Conservation (phyloP, 169 alveolate species). For the Blepharisma undulans region DNA sequence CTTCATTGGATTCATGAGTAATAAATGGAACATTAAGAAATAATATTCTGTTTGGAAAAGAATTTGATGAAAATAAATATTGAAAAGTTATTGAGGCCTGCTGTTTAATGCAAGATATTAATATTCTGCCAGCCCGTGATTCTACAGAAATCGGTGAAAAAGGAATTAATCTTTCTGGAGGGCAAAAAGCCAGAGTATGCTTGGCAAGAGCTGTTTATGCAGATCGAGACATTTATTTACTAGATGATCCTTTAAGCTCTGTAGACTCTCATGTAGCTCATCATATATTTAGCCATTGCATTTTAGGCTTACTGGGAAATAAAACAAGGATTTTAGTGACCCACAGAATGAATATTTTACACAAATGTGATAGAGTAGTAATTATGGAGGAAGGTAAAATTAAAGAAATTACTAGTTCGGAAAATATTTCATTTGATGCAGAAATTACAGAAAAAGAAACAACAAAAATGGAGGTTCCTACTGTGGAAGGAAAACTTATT, state of each 20-base stretch:
- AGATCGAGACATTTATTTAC: constrained; percentile 74
- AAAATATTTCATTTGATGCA: constrained; percentile 39
- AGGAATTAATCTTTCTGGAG: constrained; percentile 89
- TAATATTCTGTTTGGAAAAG: constrained; percentile 88
- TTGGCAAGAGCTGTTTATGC: constrained; percentile 88
- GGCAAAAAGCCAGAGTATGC: constrained; percentile 87
- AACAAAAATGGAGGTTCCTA: not conserved
- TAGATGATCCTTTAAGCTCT: constrained; percentile 88
- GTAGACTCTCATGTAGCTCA: constrained; percentile 79
- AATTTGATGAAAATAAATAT: constrained; percentile 64
- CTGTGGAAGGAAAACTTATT: constrained; percentile 4
- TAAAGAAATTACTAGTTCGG: constrained; percentile 41
- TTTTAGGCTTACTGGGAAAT: constrained; percentile 56
- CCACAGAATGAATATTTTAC: constrained; percentile 55
- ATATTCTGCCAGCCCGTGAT: constrained; percentile 83
- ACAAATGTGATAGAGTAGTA: constrained; percentile 44
- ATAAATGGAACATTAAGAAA: constrained; percentile 83
- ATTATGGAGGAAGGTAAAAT: constrained; percentile 48
- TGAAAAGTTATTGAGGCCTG: constrained; percentile 67
- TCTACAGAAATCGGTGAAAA: constrained; percentile 88
- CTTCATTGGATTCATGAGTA: constrained; percentile 84
- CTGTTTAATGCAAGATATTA: constrained; percentile 74
- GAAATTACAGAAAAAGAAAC: constrained; percentile 39
- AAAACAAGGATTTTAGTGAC: constrained; percentile 84
- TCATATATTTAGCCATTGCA: constrained; percentile 76